phyloP scores from a whole-genome alignment of 2,329 filamentous ascomycete species.

The Cladosporium oxysporum region DNA sequence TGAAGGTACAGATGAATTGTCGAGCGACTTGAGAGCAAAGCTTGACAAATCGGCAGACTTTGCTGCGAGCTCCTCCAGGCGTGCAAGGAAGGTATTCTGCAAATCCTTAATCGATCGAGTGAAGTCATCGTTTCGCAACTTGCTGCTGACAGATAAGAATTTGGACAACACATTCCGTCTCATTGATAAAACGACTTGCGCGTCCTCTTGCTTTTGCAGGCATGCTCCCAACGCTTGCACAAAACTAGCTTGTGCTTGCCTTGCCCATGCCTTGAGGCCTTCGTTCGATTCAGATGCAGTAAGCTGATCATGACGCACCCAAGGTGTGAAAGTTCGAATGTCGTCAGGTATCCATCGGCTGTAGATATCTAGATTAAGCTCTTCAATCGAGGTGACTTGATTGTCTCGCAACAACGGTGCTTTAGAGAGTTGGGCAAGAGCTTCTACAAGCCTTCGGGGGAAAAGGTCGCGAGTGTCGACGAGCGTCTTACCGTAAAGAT shows the following conservation, averaged over 20 bases:
- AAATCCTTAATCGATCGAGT: constrained; percentile 26
- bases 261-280: constrained; percentile 65
- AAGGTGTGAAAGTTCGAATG: constrained; percentile 81
- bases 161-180: constrained; percentile 32
- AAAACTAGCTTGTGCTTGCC: constrained; percentile 51
- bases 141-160: constrained; percentile 31
- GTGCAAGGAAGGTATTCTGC: constrained; percentile 27
- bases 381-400: constrained; percentile 65
- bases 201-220: constrained; percentile 26
- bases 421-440: constrained; percentile 68
- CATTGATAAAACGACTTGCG: constrained; percentile 26
- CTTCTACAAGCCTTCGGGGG: constrained; percentile 69
- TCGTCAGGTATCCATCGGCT: constrained; percentile 80
- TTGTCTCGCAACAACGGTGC: constrained; percentile 71
- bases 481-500: constrained; percentile 74
- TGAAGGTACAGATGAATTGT: neutral
- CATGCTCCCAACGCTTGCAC: constrained; percentile 27
- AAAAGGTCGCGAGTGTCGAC: constrained; percentile 75
- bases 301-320: constrained; percentile 76
- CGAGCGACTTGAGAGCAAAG: constrained; percentile 13
- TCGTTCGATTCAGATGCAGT: constrained; percentile 43
- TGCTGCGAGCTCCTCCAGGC: constrained; percentile 27
- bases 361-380: constrained; percentile 74
- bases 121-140: constrained; percentile 24
- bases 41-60: constrained; percentile 20